A percentile compares a stretch with the other conserved stretches of the same genome.
phyloP scores from a whole-genome alignment of 2,329 filamentous ascomycete species.

The Stagonosporopsis vannaccii region DNA sequence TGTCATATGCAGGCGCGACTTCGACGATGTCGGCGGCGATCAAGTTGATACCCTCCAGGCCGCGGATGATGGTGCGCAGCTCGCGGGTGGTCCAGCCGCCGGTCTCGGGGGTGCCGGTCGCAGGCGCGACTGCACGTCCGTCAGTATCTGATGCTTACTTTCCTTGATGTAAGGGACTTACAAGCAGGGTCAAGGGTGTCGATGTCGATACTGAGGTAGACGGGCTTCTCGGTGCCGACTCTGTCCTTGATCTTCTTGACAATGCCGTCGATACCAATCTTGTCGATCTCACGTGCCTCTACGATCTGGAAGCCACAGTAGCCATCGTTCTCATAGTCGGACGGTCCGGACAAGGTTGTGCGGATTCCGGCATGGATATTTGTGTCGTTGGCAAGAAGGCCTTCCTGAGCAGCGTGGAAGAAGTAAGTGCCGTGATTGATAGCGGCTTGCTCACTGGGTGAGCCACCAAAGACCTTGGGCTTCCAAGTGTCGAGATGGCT shows the following conservation, averaged over 20 bases:
- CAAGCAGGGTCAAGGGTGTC: slow-evolving; percentile 86
- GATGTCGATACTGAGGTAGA: slow-evolving; percentile 86
- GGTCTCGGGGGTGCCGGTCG: slow-evolving; percentile 78
- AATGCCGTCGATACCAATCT: slow-evolving; percentile 74
- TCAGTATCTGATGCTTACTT: slow-evolving; percentile 6
- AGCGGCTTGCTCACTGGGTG: slow-evolving; percentile 75
- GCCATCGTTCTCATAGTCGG: slow-evolving; percentile 84
- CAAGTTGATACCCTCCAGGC: slow-evolving; percentile 72
- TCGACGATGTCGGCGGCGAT: slow-evolving; percentile 77
- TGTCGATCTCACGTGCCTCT: slow-evolving; percentile 75
- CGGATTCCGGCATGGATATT: slow-evolving; percentile 90
- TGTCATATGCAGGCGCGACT: slow-evolving; percentile 76
- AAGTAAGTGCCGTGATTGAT: slow-evolving; percentile 93
- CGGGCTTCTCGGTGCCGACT: slow-evolving; percentile 75
- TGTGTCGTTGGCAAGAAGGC: slow-evolving; percentile 78
- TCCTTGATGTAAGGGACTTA: slow-evolving; percentile 46
- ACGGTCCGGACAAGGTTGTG: slow-evolving; percentile 78
- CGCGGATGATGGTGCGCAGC: slow-evolving; percentile 73
- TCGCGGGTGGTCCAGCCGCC: slow-evolving; percentile 79
- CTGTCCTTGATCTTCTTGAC: slow-evolving; percentile 78
- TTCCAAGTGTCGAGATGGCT: slow-evolving; percentile 71
- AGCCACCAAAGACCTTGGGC: slow-evolving; percentile 86
- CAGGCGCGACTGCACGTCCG: slow-evolving; percentile 65
- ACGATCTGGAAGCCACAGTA: slow-evolving; percentile 86
- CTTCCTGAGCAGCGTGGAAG: slow-evolving; percentile 80